These are phyloP conservation scores for Choanephora cucurbitarum DNA, from an alignment of 371 early-diverging fungal genomes.

Conservation along the genomic window DNA sequence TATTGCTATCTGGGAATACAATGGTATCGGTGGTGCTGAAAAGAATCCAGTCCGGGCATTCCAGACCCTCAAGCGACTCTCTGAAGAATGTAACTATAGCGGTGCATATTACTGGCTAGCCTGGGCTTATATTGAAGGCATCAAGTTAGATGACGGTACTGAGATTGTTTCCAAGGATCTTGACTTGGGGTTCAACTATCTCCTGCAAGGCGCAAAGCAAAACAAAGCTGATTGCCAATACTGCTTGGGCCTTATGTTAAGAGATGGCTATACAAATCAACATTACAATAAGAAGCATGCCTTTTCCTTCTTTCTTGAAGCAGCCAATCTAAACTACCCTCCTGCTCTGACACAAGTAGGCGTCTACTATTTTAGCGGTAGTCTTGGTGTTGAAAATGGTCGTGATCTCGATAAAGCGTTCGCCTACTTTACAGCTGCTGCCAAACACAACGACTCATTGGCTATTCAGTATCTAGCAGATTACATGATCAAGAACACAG, in stretches of 20 bases:
- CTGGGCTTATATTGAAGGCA: slow-evolving; percentile 15
- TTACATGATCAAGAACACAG: slow-evolving; percentile 17
- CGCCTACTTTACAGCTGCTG: slow-evolving; percentile 17
- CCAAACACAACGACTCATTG: slow-evolving; percentile 14
- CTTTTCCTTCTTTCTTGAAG: slow-evolving; percentile 13
- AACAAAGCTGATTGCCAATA: slow-evolving; percentile 7
- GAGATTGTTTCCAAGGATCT: background rate
- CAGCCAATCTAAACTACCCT: slow-evolving; percentile 13
- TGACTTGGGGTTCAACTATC: slow-evolving; percentile 10
- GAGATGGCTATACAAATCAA: slow-evolving; percentile 3
- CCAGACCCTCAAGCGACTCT: slow-evolving; percentile 11
- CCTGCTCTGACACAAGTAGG: slow-evolving; percentile 21
- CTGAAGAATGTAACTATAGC: slow-evolving; percentile 18
- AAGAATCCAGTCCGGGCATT: slow-evolving; percentile 14
- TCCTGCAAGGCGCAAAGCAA: slow-evolving; percentile 12
- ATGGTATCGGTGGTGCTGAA: slow-evolving; percentile 17
- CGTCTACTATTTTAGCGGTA: slow-evolving; percentile 13
- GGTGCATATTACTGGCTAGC: slow-evolving; percentile 23
- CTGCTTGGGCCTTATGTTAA: slow-evolving; percentile 18
- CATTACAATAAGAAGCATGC: slow-evolving; percentile 9
- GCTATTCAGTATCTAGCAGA: slow-evolving; percentile 28
- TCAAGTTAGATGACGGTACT: slow-evolving; percentile 8
- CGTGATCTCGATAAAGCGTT: slow-evolving; percentile 17
- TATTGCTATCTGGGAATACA: slow-evolving; percentile 23
- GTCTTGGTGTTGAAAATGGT: slow-evolving; percentile 1